A percentile compares a stretch with the other conserved stretches of the same genome.
These are phyloP conservation scores for Ceratocystis cubensis DNA, from an alignment of 2,329 filamentous ascomycete species.

Conservation along the genomic window DNA sequence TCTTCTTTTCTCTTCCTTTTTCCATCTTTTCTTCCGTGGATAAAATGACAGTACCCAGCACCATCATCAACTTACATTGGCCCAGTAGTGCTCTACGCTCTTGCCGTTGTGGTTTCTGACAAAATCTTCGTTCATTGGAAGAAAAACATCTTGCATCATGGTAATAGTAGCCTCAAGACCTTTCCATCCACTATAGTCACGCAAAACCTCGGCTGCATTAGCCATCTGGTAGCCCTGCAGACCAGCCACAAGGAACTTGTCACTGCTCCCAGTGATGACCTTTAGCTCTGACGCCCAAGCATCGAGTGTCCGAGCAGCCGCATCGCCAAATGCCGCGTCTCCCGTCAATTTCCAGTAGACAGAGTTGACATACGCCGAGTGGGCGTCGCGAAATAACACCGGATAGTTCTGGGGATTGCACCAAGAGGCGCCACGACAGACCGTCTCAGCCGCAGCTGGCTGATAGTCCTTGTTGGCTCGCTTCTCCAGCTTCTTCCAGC, in stretches of 20 bases:
- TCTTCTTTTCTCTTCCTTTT: neutral
- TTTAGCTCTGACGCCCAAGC: constrained; percentile 30
- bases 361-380: constrained; percentile 30
- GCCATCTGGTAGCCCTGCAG: constrained; percentile 37
- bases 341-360: constrained; percentile 33
- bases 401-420: neutral
- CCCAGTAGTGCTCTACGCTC: neutral
- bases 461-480: constrained; percentile 27
- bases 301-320: constrained; percentile 30
- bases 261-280: constrained; percentile 27
- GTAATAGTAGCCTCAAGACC: neutral
- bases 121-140: neutral
- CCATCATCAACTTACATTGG: neutral
- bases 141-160: constrained; percentile 28
- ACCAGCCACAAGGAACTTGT: constrained; percentile 32
- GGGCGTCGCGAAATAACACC: neutral
- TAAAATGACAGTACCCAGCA: too few relatives aligned
- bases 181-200: constrained; percentile 26
- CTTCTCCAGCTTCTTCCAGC: constrained; percentile 28
- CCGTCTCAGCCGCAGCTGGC: constrained; percentile 25
- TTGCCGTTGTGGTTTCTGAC: neutral
- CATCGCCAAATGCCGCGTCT: constrained; percentile 29
- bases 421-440: constrained; percentile 29
- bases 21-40: too few relatives aligned
- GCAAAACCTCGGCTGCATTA: constrained; percentile 35